phyloP scores from a whole-genome alignment of 352 stramenopile genomes.

The Phytophthora pisi region DNA sequence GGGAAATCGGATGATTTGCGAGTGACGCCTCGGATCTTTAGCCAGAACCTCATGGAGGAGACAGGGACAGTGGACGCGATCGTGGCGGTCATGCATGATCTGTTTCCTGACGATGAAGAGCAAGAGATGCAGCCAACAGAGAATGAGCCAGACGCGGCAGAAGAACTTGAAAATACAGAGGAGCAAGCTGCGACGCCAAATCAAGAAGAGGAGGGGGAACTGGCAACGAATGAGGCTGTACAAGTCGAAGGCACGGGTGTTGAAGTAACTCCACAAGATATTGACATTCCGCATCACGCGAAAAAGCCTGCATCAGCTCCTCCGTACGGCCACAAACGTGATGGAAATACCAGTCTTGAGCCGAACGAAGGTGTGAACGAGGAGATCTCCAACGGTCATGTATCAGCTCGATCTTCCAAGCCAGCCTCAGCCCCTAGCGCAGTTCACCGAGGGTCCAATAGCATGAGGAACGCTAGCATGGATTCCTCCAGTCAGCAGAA shows the following conservation, averaged over 20 bases:
- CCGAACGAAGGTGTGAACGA: background rate
- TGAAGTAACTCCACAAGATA: slow-evolving; percentile 4
- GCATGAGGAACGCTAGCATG: background rate
- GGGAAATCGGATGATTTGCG: slow-evolving; percentile 55
- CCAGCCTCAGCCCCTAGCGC: slow-evolving; percentile 28
- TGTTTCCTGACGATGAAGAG: slow-evolving; percentile 65
- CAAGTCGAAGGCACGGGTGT: background rate
- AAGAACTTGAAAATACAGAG: slow-evolving; percentile 2
- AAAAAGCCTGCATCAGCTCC: slow-evolving; percentile 25
- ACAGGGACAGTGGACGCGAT: slow-evolving; percentile 63
- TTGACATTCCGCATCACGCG: background rate
- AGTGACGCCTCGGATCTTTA: slow-evolving; percentile 61
- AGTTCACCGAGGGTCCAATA: slow-evolving; percentile 10
- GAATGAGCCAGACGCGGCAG: background rate
- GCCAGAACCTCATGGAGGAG: slow-evolving; percentile 73
- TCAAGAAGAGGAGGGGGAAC: background rate
- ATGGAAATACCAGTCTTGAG: background rate
- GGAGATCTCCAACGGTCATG: background rate
- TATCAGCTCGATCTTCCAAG: slow-evolving; percentile 16
- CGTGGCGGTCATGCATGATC: slow-evolving; percentile 64
- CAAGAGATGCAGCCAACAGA: slow-evolving; percentile 9
- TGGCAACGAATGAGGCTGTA: background rate
- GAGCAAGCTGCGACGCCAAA: background rate
- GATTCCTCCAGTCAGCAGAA: background rate
- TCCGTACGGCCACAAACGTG: slow-evolving; percentile 13